Evolutionary conservation across 2,329 filamentous ascomycete genomes (phyloP), one percentile per base, ranked within the genome.

Genomic region (Coniosporium uncinatum): DNA sequence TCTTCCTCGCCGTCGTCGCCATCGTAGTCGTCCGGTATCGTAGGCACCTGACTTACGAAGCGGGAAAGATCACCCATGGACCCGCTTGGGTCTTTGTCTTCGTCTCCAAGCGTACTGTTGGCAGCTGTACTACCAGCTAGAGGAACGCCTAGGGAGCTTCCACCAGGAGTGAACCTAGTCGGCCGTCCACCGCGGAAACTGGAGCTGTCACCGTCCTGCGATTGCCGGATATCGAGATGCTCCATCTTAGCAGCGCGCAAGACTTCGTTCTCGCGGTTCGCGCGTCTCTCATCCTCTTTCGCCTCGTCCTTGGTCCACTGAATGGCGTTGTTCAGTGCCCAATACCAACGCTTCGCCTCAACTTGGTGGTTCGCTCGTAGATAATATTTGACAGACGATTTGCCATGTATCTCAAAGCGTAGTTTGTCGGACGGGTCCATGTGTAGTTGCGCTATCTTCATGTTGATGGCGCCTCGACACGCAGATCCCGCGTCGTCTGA

Each of bases 391-490:
- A 98, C 93, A 1, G 91, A 97, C 1, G 91, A 96, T 64, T 98
- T 98, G 40, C 93, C 93, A 47, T 91, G 88, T 40, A 98, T 97
- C 57, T 98, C 93, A 55, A 98, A 97, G 45, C 91, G 89, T 36
- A 90, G 91, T 70, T 97, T 98, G 60, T 98, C 93, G 51, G 96
- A 89, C 0, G 91, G 78, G 57, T 94, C 94, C 90, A 98, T 97
- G 64, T 91, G 85, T 22, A 98, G 76, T 56, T 82, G 84, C 19
- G 93, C 93, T 51, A 98, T 98, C 46, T 85, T 85, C 90, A 98
- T 98, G 61, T 97, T 97, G 67, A 98, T 98, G 40, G 93, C 93
- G 44, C 93, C 93, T 47, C 93, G 88, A 61, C 93, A 98, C 42
- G 93, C 93, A 40, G 89, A 95, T 19, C 90, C 93, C 22, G 89